A percentile compares a stretch with the other conserved stretches of the same genome.
phyloP scores from a whole-genome alignment of 768 basidiomycete genomes.

The Tylopilus subfusipes region DNA sequence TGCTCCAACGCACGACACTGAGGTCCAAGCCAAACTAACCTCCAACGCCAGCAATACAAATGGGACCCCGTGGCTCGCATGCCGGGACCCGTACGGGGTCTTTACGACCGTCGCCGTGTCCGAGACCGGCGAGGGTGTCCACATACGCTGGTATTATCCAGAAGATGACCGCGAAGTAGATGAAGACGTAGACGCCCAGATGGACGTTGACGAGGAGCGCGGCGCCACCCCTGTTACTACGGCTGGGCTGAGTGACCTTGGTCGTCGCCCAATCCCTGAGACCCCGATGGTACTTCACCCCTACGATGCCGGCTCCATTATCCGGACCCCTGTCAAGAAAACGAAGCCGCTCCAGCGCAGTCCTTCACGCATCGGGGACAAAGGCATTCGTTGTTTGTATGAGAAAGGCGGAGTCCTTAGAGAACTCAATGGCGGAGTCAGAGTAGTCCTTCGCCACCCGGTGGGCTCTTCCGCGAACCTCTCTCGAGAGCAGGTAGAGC shows the following conservation, averaged over 20 bases:
- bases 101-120: slow-evolving; percentile 15
- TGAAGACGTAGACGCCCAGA: slow-evolving; percentile 4
- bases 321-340: slow-evolving; percentile 29
- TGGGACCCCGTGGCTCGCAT: slow-evolving; percentile 17
- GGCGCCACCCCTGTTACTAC: slow-evolving; percentile 8
- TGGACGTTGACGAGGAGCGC: slow-evolving; percentile 19
- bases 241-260: background rate
- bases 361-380: slow-evolving; percentile 29
- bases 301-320: slow-evolving; percentile 31
- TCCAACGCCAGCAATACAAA: background rate
- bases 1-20: background rate
- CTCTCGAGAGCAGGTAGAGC: slow-evolving; percentile 25
- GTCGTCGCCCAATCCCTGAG: slow-evolving; percentile 8
- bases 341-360: slow-evolving; percentile 26
- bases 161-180: slow-evolving; percentile 2
- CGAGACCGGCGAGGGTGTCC: slow-evolving; percentile 20
- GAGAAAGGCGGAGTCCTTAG: slow-evolving; percentile 10
- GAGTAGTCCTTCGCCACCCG: slow-evolving; percentile 24
- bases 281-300: slow-evolving; percentile 20
- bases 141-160: slow-evolving; percentile 21
- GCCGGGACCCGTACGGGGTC: slow-evolving; percentile 13
- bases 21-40: background rate
- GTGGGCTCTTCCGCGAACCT: slow-evolving; percentile 22
- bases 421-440: slow-evolving; percentile 9
- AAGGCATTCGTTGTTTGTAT: slow-evolving; percentile 23